Evolutionary conservation across 2,329 filamentous ascomycete species (phyloP), one percentile per base, ranked within the genome.

Genomic region (Monilinia polystroma): DNA sequence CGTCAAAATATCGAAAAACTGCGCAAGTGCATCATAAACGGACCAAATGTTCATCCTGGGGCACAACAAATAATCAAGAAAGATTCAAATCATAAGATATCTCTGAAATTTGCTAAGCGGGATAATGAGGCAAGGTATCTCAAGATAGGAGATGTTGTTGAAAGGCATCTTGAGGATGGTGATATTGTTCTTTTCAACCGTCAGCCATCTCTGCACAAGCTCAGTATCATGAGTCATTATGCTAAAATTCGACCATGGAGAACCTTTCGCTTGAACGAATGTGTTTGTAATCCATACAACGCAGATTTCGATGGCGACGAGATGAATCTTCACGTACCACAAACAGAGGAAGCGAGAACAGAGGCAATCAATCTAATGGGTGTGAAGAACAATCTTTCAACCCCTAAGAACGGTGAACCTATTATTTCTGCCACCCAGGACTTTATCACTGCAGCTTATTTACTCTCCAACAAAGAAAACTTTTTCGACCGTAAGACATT

Each of bases 391-490:
- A 99, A 99, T 77, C 79, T 99, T 67, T 90, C 90, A 4, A 99
- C 95, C 0, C 95, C 95, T 0, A 97, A 97, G 79, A 98, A 98
- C 79, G 95, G 95, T 76, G 94, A 97, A 73, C 95, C 95, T 1
- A 96, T 99, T 73, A 98, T 99, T 80, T 93, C 93, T 23, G 94
- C 95, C n/a, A 99, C 96, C 41, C 95, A 99, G 75, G 95, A 99
- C 83, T 99, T 99, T 80, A 98, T 99, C 73, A 98, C 94, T 35
- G 93, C 93, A 4, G 91, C 95, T 0, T 99, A 93, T 76, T 81
- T 98, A 4, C 82, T 98, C 35, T 97, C 92, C 73, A 91, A 89
- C 78, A 98, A 98, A 76, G 94, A 98, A 76, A 87, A 88, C 66
- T 98, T 99, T 79, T 97, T 91, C 75, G 92, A 96, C 73, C 88